A percentile compares a stretch with the other conserved stretches of the same genome.
Evolutionary conservation across 2,329 filamentous ascomycete genomes (phyloP).

Genomic region (Plenodomus lindquistii): DNA sequence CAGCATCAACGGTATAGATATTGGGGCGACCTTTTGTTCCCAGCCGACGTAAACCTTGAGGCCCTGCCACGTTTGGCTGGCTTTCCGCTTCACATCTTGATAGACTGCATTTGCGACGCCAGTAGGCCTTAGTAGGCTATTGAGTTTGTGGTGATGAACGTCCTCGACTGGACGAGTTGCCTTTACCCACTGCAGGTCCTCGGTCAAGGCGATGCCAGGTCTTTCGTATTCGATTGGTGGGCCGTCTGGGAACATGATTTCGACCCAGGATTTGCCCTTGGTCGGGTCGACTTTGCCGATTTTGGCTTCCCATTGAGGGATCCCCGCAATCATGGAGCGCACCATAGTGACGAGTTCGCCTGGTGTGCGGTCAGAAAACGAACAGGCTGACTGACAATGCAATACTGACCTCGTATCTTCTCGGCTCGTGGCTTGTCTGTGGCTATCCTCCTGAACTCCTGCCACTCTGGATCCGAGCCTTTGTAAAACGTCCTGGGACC

Average conservation of each 20-base stretch:
- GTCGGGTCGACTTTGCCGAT: conserved; percentile 47
- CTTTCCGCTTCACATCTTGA: conserved; percentile 25
- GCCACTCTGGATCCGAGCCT: conserved; percentile 59
- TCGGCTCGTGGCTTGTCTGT: conserved; percentile 47
- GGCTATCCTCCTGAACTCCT: conserved; percentile 53
- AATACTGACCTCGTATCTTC: conserved; percentile 42
- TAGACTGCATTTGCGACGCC: conserved; percentile 27
- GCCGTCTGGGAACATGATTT: conserved; percentile 53
- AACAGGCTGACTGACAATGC: background rate
- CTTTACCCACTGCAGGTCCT: conserved; percentile 42
- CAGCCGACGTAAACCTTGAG: conserved; percentile 31
- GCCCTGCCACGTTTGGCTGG: conserved; percentile 22
- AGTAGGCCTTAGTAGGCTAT: conserved; percentile 24
- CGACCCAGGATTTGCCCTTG: conserved; percentile 52
- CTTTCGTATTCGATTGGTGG: conserved; percentile 55
- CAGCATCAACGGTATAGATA: conserved; percentile 16
- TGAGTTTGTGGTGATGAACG: conserved; percentile 44
- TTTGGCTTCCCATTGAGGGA: conserved; percentile 31
- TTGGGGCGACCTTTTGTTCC: conserved; percentile 18
- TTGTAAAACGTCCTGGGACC: conserved; percentile 49
- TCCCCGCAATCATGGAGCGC: conserved; percentile 31
- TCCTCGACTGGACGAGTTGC: conserved; percentile 33
- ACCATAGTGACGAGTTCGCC: conserved; percentile 45
- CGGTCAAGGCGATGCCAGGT: conserved; percentile 48
- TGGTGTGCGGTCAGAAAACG: conserved; percentile 11